These are phyloP conservation scores for Entrophospora sp. DNA, from an alignment of 192 early-diverging fungal species.

Conservation along the genomic window DNA sequence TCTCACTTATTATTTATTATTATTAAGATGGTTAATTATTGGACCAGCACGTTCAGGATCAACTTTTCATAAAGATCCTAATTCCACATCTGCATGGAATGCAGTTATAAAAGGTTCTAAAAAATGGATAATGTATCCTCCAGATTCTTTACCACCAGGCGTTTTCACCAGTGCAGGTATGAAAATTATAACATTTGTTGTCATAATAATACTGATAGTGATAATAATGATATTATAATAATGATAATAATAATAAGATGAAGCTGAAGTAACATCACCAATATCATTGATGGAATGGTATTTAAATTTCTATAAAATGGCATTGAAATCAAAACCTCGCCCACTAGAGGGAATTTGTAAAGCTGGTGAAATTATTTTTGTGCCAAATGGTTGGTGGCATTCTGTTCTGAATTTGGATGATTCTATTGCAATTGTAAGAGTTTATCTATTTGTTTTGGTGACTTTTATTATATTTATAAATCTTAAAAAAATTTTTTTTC, in stretches of 20 bases:
- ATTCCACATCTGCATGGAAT: constrained; percentile 66
- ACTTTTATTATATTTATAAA: not conserved
- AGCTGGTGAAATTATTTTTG: constrained; percentile 62
- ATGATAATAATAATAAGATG: constrained; percentile 29
- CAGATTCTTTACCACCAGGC: constrained; percentile 56
- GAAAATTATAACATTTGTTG: not conserved
- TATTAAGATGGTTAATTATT: constrained; percentile 52
- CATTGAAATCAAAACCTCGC: constrained; percentile 29
- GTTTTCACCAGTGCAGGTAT: constrained; percentile 49
- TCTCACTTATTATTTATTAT: no score
- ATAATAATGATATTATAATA: not conserved
- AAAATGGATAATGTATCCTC: constrained; percentile 66
- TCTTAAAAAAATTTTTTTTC: not conserved
- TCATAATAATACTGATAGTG: not conserved
- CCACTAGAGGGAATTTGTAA: constrained; percentile 55
- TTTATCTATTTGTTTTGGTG: not conserved
- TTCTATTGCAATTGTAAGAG: constrained; percentile 43
- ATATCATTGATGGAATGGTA: constrained; percentile 64
- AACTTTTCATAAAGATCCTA: constrained; percentile 70
- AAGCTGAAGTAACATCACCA: constrained; percentile 62
- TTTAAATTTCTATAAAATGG: constrained; percentile 48
- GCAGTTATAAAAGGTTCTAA: constrained; percentile 60
- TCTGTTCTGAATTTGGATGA: constrained; percentile 61
- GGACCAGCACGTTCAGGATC: constrained; percentile 56
- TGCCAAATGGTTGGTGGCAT: constrained; percentile 71